phyloP scores from a whole-genome alignment of 306 rosid genomes.

The Quercus berberidifolia region DNA sequence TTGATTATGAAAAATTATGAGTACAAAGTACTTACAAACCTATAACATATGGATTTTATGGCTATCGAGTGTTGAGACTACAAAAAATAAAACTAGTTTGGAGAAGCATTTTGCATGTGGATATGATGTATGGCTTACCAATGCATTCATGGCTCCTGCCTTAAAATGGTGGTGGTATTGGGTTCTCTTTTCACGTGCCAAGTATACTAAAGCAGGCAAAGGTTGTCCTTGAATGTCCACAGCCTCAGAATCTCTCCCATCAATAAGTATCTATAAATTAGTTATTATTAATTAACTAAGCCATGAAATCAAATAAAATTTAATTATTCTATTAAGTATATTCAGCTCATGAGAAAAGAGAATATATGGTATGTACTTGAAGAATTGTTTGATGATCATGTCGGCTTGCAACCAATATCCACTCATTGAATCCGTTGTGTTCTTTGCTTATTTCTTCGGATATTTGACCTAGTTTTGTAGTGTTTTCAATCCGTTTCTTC shows the following conservation, averaged over 20 bases:
- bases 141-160: neutral
- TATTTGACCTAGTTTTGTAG: neutral
- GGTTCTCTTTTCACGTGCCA: too few relatives aligned
- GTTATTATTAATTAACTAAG: neutral
- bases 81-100: too few relatives aligned
- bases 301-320: neutral
- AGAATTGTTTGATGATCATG: neutral
- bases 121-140: neutral
- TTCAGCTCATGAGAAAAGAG: neutral
- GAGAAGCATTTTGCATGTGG: neutral
- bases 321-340: neutral
- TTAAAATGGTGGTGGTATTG: neutral
- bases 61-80: too few relatives aligned
- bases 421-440: neutral
- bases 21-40: too few relatives aligned
- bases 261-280: neutral
- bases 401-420: neutral
- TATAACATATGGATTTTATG: too few relatives aligned
- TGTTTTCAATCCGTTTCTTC: neutral
- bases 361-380: neutral
- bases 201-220: neutral
- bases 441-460: neutral
- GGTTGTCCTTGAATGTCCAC: neutral
- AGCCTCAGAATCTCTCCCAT: neutral
- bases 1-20: neutral